Base-by-base conservation (phyloP, 2,329 filamentous ascomycete genomes). In the Fusarium nygamai region DNA sequence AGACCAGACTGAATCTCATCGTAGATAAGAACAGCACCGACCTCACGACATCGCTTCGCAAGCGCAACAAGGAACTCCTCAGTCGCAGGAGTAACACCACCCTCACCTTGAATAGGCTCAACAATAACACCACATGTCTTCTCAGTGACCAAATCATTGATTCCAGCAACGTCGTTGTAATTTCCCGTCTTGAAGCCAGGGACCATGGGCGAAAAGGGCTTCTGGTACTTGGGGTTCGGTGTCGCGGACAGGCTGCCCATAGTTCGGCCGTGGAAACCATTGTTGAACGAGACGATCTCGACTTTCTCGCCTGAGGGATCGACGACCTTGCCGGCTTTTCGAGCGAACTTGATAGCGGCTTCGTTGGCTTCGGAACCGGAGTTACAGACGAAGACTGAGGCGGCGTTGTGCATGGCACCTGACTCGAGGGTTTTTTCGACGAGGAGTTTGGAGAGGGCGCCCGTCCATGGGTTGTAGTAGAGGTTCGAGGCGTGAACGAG, bases 1-100 rank as follows among this genome's bases (percentile, higher is more conserved):
- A 99, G 87, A 61, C 96, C 96, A 82, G 95, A 98, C 84, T 99
- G 96, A 72, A 99, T 99, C 86, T 99, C 96, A 80, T 99, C 96
- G 82, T 96, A 96, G 80, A 98, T 93, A 65, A 99, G 86, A 8
- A 98, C 90, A 4, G 96, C 95, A 59, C 94, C 94, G 38, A 98
- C 94, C 77, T 94, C 92, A 64, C 92, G 92, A 83, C 95, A 98
- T 67, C 95, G 90, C 80, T 89, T 89, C 67, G 94, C 94, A n/a
- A 99, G 89, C 2, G 94, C 93, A 31, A 91, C 82, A 31, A 99
- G 88, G 83, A 98, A 99, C 74, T 94, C 94, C 8, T 93, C 90
- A 2, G 89, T 92, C 7, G 94, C 96, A 17, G 93, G 91, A 77
- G 96, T 93, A 59, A 99, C 93, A 75, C 96, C 96, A 22, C 96